phyloP scores from a whole-genome alignment of 768 basidiomycete species.

The Leccinum obscurum region DNA sequence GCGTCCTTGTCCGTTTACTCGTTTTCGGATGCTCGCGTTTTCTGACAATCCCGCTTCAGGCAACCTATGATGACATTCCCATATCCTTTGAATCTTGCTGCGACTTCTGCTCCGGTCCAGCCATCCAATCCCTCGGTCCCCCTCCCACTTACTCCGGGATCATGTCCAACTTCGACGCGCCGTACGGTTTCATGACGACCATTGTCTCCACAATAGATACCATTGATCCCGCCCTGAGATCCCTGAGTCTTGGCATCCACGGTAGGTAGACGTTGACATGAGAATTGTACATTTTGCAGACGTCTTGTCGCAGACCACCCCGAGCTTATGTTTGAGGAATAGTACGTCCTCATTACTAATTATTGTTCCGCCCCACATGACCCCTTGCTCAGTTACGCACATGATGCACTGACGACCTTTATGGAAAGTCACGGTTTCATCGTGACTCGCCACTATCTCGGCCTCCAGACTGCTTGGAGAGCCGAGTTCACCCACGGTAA shows the following conservation, averaged over 20 bases:
- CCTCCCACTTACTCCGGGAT: conserved; percentile 44
- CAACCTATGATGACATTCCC: conserved; percentile 19
- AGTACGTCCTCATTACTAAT: conserved; percentile 38
- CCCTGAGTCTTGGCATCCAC: conserved; percentile 71
- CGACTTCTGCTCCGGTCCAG: conserved; percentile 40
- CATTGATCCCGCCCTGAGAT: conserved; percentile 52
- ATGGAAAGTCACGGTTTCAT: conserved; percentile 67
- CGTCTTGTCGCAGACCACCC: conserved; percentile 52
- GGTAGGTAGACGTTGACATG: conserved; percentile 40
- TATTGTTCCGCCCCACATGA: conserved; percentile 6
- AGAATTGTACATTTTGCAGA: conserved; percentile 7
- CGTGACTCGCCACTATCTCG: conserved; percentile 71
- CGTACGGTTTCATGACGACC: conserved; percentile 45
- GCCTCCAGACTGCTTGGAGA: conserved; percentile 74
- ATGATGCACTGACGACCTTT: conserved; percentile 65
- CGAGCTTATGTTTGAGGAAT: conserved; percentile 65
- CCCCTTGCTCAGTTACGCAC: conserved; percentile 56
- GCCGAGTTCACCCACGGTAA: conserved; percentile 64
- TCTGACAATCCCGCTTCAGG: conserved; percentile 11
- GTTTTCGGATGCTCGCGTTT: neutral
- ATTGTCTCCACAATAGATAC: conserved; percentile 56
- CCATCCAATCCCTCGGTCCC: conserved; percentile 25
- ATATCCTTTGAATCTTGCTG: conserved; percentile 43
- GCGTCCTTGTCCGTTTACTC: conserved; percentile 10
- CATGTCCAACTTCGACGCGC: conserved; percentile 14